Conservation (phyloP, 441 rosid genomes). For the Euphorbia schlechtendalii region DNA sequence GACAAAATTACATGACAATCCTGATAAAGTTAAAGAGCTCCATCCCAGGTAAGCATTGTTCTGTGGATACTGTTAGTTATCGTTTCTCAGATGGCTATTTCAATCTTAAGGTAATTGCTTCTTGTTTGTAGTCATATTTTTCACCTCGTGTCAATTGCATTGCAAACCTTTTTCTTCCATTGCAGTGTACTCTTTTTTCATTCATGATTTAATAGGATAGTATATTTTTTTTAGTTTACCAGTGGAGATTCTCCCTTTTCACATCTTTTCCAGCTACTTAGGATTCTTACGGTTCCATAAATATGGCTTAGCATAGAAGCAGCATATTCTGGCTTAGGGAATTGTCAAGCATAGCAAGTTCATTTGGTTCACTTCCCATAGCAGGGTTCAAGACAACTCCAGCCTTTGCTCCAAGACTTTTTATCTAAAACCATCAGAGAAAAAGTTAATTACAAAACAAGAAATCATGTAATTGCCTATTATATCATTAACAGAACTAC, state of each 20-base stretch:
- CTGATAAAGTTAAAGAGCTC: conserved; percentile 46
- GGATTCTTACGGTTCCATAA: background rate
- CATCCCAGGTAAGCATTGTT: conserved; percentile 66
- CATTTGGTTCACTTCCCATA: background rate
- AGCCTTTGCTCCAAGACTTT: conserved; percentile 90
- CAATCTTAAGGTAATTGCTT: background rate
- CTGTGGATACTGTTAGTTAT: conserved; percentile 6
- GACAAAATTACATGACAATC: conserved; percentile 46
- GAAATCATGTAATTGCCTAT: background rate
- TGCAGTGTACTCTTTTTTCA: background rate
- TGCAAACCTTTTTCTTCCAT: background rate
- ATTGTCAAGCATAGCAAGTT: background rate
- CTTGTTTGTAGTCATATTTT: background rate
- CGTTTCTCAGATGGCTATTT: background rate
- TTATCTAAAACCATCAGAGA: conserved; percentile 43
- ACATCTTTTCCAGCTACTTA: background rate
- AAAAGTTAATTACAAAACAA: conserved; percentile 8
- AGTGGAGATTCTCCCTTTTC: background rate
- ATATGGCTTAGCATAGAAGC: background rate
- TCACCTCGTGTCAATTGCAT: background rate
- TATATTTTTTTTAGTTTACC: background rate
- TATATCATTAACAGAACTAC: conserved; percentile 11
- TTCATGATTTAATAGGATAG: background rate
- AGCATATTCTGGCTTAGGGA: background rate
- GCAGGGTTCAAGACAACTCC: conserved; percentile 96